Evolutionary conservation across 176 grass and related monocot species (phyloP), one percentile per base, ranked within the genome.

Genomic region (Calamus simplicifolius): DNA sequence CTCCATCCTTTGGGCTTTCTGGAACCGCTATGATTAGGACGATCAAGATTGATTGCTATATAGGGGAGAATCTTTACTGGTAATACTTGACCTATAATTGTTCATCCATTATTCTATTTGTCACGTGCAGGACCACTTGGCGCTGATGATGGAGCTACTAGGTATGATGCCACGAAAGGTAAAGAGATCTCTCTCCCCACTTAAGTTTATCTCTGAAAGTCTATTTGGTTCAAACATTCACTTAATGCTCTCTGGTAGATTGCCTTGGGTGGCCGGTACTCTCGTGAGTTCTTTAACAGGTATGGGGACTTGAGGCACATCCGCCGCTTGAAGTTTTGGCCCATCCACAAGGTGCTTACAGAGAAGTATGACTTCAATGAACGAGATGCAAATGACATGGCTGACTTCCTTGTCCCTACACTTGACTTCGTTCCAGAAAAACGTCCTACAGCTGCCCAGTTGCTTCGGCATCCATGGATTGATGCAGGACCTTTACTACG

Each of bases 101-200:
- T 43, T 43, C 12, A 43, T 13, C 10, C 35, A 43, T 43, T 43
- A 7, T 67, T 50, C 29, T 79, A 66, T 21, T 59, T 58, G 57
- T 19, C 28, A 53, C 65, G 63, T 83, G 51, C 79, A 98, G 94
- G 94, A 98, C 75, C 94, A 93, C 58, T 84, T 98, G 56, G 94
- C 94, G 2, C 70, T 98, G 56, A 98, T 98, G 94, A 98, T 98
- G 88, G 94, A 98, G 53, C 85, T 98, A 69, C 70, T 98, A 19
- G 94, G 94, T 55, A 98, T 93, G 88, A 98, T 98, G 85, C 94
- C 94, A 63, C 84, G 94, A 50, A 98, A 92, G 84, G 94, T 98
- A 80, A 58, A 51, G 59, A 35, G 6, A 18, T 23, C 54, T 56
- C 67, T 43, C 1, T 10, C 3, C 35, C 10, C 7, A 43, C 35